Evolutionary conservation across 345 rosid genomes (phyloP), one percentile per base, ranked within the genome.

Genomic region (Eucalyptus marginata): DNA sequence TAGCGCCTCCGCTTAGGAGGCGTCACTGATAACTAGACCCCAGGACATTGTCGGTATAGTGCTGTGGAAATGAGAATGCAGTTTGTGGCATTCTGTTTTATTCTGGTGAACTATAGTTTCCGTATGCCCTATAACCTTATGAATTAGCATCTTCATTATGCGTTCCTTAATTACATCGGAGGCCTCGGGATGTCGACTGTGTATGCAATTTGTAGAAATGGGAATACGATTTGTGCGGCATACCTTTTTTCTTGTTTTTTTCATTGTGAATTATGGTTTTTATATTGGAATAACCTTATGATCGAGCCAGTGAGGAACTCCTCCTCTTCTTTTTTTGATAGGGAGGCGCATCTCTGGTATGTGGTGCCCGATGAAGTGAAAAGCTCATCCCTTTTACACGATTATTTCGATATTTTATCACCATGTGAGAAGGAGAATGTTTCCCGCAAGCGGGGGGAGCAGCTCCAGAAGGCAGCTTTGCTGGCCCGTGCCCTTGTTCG

Each of bases 321-420:
- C 81, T 71, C 46, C 24, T 40, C 6, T 10, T 76, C 5, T 0
- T 36, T 76, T 71, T 76, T 40, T 76, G 47, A 36, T 36, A 98
- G 99, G 96, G 99, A 96, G 91, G 93, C 98, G 64, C 99, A 97
- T 91, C 86, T 97, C 88, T 97, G 99, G 99, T 97, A 94, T 93
- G 51, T 96, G 22, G 36, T 95, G 46, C 99, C 99, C 12, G 93
- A 94, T 87, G 98, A 98, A 91, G 95, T 98, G 88, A 95, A 91
- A 87, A 92, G 93, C 89, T 89, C 64, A 31, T 91, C 95, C 83
- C 97, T 98, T 88, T 86, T 98, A 40, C 91, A 90, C 85, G 93
- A 89, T 2, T 97, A 98, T 88, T 93, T 91, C 87, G 94, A 94
- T 64, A 92, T 98, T 93, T 92, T 98, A 29, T 93, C 99, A 31